Evolutionary conservation across 192 early-diverging fungal species (phyloP).

Genomic region (Coemansia sp.): DNA sequence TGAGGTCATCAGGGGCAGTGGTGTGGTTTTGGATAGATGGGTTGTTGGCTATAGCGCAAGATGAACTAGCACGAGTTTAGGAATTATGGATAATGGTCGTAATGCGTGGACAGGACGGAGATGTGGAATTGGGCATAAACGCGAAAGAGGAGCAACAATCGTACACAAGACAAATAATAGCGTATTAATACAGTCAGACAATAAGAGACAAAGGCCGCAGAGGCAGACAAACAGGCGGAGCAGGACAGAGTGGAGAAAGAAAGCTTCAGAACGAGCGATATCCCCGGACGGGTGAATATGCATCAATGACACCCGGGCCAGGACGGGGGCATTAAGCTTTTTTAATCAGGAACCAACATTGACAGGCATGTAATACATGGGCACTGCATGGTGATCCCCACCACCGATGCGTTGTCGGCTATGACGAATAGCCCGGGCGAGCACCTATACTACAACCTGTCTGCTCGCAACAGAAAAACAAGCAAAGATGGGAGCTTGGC

Average conservation of each 20-base stretch:
- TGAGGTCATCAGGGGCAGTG: neutral
- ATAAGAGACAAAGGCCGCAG: neutral
- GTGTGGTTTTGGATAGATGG: neutral
- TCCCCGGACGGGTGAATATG: neutral
- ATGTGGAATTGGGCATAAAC: conserved; percentile 4
- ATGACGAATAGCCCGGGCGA: neutral
- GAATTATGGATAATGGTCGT: neutral
- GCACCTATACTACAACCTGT: neutral
- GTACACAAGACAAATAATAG: conserved; percentile 2
- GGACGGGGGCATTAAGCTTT: conserved; percentile 17
- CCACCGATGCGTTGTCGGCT: neutral
- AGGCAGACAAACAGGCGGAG: conserved; percentile 2
- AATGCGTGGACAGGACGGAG: neutral
- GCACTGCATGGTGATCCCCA: conserved; percentile 13
- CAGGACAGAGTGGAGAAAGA: neutral
- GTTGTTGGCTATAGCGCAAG: neutral
- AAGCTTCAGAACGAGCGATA: neutral
- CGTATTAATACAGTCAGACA: conserved; percentile 2
- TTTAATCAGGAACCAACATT: conserved; percentile 14
- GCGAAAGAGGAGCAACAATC: neutral
- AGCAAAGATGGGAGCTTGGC: neutral
- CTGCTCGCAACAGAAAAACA: neutral
- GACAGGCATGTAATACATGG: conserved; percentile 14
- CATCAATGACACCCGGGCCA: neutral
- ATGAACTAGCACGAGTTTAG: neutral